Conservation (phyloP, 129 eudicot genomes). For the Artemisia annua region DNA sequence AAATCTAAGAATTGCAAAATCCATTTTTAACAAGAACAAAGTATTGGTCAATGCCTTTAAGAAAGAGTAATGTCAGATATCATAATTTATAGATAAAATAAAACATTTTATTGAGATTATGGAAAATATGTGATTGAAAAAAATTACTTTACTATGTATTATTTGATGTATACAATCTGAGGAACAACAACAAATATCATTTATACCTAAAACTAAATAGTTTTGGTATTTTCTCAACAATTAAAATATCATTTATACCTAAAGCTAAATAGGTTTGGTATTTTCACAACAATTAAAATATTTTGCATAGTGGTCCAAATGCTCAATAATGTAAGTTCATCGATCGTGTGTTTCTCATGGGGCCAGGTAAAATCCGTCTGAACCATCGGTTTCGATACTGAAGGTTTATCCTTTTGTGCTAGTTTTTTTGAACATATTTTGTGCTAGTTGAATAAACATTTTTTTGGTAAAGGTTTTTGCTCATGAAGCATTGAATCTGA, state of each 20-base stretch:
- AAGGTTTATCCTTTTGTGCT: neutral
- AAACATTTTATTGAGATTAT: neutral
- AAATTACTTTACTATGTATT: neutral
- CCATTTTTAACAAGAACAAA: no score
- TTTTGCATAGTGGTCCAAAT: neutral
- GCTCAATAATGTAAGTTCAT: neutral
- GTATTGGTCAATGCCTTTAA: no score
- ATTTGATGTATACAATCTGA: neutral
- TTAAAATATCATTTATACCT: neutral
- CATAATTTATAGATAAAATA: neutral
- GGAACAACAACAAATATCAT: neutral
- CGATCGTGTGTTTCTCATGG: neutral
- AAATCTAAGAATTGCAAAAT: no score
- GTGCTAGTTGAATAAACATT: no score
- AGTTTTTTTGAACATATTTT: no score
- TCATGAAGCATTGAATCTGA: no score
- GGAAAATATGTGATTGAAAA: neutral
- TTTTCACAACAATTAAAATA: neutral
- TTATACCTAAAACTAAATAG: neutral
- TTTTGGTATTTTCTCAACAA: neutral
- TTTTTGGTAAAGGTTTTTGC: no score
- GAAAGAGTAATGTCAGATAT: neutral
- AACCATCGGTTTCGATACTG: neutral
- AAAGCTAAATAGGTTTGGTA: neutral
- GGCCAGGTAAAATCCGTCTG: slow-evolving; percentile 2